Base-by-base conservation (phyloP, 805 yeast genomes). In the Blastobotrys americana region DNA sequence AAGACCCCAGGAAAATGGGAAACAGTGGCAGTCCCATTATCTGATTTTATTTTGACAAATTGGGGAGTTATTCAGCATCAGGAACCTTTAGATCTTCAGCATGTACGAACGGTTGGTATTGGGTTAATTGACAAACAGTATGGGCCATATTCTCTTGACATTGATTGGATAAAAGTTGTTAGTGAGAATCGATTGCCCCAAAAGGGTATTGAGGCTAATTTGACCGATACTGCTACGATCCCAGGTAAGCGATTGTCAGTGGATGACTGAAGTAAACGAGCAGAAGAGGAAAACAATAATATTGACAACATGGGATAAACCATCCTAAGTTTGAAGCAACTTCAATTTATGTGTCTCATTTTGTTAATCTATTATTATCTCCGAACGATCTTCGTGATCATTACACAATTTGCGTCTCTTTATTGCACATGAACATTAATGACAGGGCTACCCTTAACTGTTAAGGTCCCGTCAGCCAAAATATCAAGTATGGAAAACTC, bases 1-100 rank as follows among this genome's bases (percentile, higher is more conserved):
- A 76, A 77, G 52, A 74, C 69, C 34, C 86, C 85, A 3, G 85
- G 87, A 2, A 70, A 77, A 49, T 85, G 95, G 95, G 93, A 86
- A 59, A 82, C 87, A 1, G 87, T 85, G 10, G 76, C 81, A 22
- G 78, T 86, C 27, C 87, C 93, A 37, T 67, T 86, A 41, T 74
- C 78, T 52, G 88, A 82, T 57, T 84, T 86, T 63, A 88, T 86
- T 42, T 71, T 85, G 63, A 86, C 95, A 18, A 84, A 84, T 60
- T 78, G 84, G 71, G 95, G 95, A n/a, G 70, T 73, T 36, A 72
- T 75, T 35, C 82, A 78, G 61, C 71, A 70, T 43, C 80, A 77
- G 53, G 68, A 69, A 42, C 70, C 68, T 25, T 67, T 85, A 60
- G 82, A 84, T 59, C 77, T 74, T 54, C 69, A 75, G 17, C 76